Percentiles rank a stretch among this genome's conserved stretches.
These are phyloP conservation scores for Phytophthora podocarpi DNA, from an alignment of 352 stramenopile species.

Conservation along the genomic window DNA sequence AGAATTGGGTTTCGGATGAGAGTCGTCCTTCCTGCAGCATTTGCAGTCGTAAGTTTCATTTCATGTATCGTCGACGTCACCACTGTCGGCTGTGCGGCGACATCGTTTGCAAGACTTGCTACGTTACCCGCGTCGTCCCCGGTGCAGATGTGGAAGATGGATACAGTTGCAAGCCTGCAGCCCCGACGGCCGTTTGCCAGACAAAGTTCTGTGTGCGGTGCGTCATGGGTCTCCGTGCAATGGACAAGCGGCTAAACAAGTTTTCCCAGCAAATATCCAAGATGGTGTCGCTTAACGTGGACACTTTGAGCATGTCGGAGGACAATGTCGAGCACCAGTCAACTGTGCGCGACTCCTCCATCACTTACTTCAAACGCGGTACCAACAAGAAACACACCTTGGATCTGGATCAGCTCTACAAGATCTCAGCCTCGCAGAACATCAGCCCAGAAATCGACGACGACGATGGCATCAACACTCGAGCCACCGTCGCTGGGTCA, in stretches of 20 bases:
- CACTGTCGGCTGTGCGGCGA: conserved; percentile 62
- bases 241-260: conserved; percentile 40
- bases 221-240: conserved; percentile 47
- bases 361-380: conserved; percentile 42
- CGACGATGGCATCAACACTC: neutral
- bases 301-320: conserved; percentile 12
- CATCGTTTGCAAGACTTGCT: conserved; percentile 56
- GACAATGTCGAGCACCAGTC: conserved; percentile 3
- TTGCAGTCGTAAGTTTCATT: conserved; percentile 37
- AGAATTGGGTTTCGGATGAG: conserved; percentile 47
- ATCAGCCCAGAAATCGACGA: neutral
- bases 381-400: conserved; percentile 34
- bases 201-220: conserved; percentile 68
- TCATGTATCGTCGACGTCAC: conserved; percentile 43
- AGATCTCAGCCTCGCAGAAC: conserved; percentile 13
- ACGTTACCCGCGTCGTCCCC: conserved; percentile 45
- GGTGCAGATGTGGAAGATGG: conserved; percentile 15
- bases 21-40: conserved; percentile 36
- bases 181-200: conserved; percentile 23
- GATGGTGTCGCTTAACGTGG: conserved; percentile 22
- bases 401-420: conserved; percentile 39
- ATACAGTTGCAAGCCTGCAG: conserved; percentile 6
- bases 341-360: conserved; percentile 15
- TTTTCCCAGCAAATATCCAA: conserved; percentile 43
- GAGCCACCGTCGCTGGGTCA: neutral